Evolutionary conservation across 768 basidiomycete genomes (phyloP), one percentile per base, ranked within the genome.

Genomic region (Boletus sensibilis): DNA sequence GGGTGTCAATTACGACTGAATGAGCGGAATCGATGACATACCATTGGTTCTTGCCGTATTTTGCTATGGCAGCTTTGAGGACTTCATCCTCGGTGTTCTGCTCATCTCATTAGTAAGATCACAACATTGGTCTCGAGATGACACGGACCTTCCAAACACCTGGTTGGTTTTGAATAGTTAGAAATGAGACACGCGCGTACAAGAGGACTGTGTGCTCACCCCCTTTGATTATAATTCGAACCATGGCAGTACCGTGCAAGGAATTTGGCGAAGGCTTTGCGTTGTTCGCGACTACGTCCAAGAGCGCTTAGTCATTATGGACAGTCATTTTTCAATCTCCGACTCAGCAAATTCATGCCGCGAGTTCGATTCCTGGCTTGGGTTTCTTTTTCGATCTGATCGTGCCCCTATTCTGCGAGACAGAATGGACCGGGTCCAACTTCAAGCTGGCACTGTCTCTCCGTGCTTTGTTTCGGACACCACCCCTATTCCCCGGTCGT

Each of bases 21-120:
- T 12, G 38, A 8, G 34, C 8, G 5, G 46, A 37, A 37, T 29
- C 0, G 25, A 50, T 3, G 14, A 20, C 76, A 39, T 62, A 85
- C 90, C 94, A 96, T 79, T 96, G 94, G 68, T 96, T 95, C 77
- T 95, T 94, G 66, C 93, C 93, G 65, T 95, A 95, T 80, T 95
- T 94, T 61, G 92, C 91, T 66, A 98, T 98, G 65, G 97, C 97
- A 59, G 97, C 97, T 76, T 99, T 99, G 64, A 99, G 82, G 50
- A 99, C 97, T 73, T 99, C 97, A 72, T 99, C 95, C 74, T 95
- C 93, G 23, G 93, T 94, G 79, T 94, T 94, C 89, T 94, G 56
- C 29, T 21, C 59, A 57, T 59, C 61, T 51, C 31, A 46, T 57
- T 13, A 55, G 53, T 27, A 50, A 38, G 34, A 57, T 34, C 38